Evolutionary conservation across 2,329 filamentous ascomycete genomes (phyloP), one percentile per base, ranked within the genome.

Genomic region (Venturia carpophila): DNA sequence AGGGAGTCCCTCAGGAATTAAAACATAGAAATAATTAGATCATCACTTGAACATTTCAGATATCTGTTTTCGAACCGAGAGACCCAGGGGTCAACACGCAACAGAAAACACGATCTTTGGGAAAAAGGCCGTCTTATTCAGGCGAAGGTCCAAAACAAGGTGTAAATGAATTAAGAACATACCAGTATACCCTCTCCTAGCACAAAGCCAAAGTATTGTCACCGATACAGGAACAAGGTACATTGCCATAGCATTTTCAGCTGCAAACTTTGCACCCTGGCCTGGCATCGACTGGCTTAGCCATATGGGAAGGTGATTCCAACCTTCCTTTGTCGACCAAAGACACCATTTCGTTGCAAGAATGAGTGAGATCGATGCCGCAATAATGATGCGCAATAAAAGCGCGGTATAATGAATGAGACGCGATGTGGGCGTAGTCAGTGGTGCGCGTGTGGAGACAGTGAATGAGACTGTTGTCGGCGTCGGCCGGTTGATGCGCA

Each of bases 381-480:
- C 65, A 15, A 67, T 43, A 39, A 67, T 11, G 11, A 67, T 45
- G 15, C 65, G 64, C 21, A 27, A 41, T 10, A 55, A 52, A 24
- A 66, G n/a, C 19, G 41, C 21, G 24, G 30, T 37, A 15, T 67
- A 67, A n/a, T 62, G 43, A 30, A 67, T 21, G 60, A 79, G 66
- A 65, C 75, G 78, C 15, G 81, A 77, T 17, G 79, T 71, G 41
- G 82, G 71, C 19, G 79, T 82, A 11, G 74, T 74, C 43, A 76
- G 77, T 15, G 75, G 72, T 15, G 89, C 85, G 56, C 86, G 85
- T 66, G 92, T 97, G 43, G 92, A 94, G 65, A 97, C 90, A 39
- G 89, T 95, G 81, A 93, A 97, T 69, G 90, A 89, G 73, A 90
- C 87, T n/a, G 94, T 96, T 2, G 92, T 95, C 60, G 91, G 88